These are phyloP conservation scores for Neurospora tetrasperma DNA, from an alignment of 495 filamentous ascomycete species.

Conservation along the genomic window DNA sequence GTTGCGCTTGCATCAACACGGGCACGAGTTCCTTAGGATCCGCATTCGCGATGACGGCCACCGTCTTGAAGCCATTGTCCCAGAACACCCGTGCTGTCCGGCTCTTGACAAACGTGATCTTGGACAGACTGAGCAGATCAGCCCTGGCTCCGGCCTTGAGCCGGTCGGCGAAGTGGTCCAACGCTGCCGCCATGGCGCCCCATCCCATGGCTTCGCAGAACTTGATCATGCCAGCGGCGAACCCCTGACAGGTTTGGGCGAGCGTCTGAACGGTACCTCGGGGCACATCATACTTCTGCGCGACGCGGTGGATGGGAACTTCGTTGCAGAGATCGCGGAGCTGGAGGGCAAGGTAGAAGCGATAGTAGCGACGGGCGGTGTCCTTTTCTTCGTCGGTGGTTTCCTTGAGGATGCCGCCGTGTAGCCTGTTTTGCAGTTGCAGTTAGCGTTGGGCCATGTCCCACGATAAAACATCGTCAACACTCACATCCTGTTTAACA, in stretches of 20 bases:
- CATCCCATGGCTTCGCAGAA: conserved; percentile 69
- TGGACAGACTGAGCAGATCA: conserved; percentile 61
- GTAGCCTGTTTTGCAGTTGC: conserved; percentile 41
- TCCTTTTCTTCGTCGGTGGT: conserved; percentile 49
- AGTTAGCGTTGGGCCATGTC: conserved; percentile 17
- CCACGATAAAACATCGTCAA: neutral
- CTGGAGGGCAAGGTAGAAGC: conserved; percentile 72
- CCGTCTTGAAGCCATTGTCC: conserved; percentile 64
- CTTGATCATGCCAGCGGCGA: conserved; percentile 65
- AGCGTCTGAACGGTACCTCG: conserved; percentile 64
- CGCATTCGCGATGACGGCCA: conserved; percentile 58
- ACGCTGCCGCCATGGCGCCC: conserved; percentile 61
- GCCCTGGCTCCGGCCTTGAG: conserved; percentile 64
- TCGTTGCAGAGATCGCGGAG: conserved; percentile 77
- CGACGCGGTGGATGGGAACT: conserved; percentile 57
- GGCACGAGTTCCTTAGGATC: conserved; percentile 57
- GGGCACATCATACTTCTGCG: conserved; percentile 57
- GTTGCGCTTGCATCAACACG: conserved; percentile 60
- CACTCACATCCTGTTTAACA: conserved; percentile 61
- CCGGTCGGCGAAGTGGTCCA: conserved; percentile 69
- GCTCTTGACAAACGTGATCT: conserved; percentile 70
- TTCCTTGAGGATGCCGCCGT: conserved; percentile 58
- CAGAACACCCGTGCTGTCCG: conserved; percentile 65
- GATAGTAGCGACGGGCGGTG: conserved; percentile 54
- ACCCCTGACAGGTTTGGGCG: conserved; percentile 66